Base-by-base conservation (phyloP, 495 filamentous ascomycete genomes). In the Neurospora sp. region DNA sequence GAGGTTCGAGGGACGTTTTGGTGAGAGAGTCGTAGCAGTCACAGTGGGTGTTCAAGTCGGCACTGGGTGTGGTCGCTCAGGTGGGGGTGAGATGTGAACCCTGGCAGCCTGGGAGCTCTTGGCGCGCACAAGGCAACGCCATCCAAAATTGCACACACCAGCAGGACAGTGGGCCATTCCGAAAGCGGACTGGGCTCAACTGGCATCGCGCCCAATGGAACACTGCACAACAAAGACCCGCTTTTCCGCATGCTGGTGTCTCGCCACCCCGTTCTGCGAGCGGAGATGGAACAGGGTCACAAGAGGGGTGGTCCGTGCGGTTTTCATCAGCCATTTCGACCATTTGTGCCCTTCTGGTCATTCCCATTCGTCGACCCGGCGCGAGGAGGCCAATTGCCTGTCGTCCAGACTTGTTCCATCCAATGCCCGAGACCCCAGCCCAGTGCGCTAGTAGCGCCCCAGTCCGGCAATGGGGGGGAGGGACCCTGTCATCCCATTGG, bases 141-240 rank as follows among this genome's bases (percentile, higher is more conserved):
- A 78, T 69, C 80, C 78, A 82, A 82, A 79, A 81, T 82, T 80
- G 76, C 79, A 81, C 78, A 78, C 77, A 76, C 75, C 76, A 77
- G 68, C 77, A 76, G 27, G 61, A 70, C 74, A 76, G 40, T 42
- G 41, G 40, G 18, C 78, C 76, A 79, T 68, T 0, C 74, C 74
- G 69, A 18, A 69, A 72, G 20, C 16, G 45, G 76, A 20, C 69
- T 79, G 75, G 78, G n/a, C 8, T 14, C 45, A 59, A 69, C 27
- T 31, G 27, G 27, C 45, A 18, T 35, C 5, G 38, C 41, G 65
- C 6, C 80, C 80, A 82, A 82, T 82, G 68, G 70, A 42, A 41
- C 27, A 31, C 27, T 31, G 27, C 3, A 14, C 35, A 27, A 12
- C 5, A 6, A 10, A 39, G 61, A 20, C 69, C 79, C 79, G 72